Base-by-base conservation (phyloP, 225 moss, liverwort and hornwort genomes). In the Sphagnum tenellum region DNA sequence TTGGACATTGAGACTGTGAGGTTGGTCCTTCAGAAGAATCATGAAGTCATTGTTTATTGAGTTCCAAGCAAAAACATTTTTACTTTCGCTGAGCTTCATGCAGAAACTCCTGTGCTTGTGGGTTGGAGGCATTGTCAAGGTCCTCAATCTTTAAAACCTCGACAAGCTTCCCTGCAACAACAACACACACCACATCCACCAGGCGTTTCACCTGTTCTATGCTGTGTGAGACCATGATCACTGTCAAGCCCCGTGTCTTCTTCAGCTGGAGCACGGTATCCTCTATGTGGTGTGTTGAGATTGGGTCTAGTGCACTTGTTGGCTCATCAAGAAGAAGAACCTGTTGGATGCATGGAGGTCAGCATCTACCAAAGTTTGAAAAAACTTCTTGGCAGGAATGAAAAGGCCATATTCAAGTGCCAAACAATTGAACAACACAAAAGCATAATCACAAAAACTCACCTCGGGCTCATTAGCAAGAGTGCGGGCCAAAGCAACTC, bases 401-500 rank as follows among this genome's bases (percentile, higher is more conserved):
- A 1, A 29, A 29, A 29, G 29, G 29, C 29, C 29, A 29, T 29
- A 29, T 29, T 29, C 29, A 29, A 29, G 29, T 29, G 29, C 29
- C 0, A 29, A 67, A 55, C 44, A 49, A 9, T 64, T 5, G 7
- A 64, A 46, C 29, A 64, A 46, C 29, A 64, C 46, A 11, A 7
- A 47, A 45, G 4, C 46, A 49, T 29, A 52, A 44, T 0, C 49
- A 44, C 3, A 12, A 49, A 51, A 10, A 66, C 56, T 12, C 44
- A 84, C 84, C 78, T 81, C 84, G 5, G 84, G 84, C 9, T 76
- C 57, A 48, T 85, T 85, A 5, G 84, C 84, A 13, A 85, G 81
- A 9, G 84, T 85, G 4, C 84, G 80, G n/a, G 84, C 84, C 55
- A 85, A 58, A 45, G 84, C 84, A 12, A 85, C 84, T n/a, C 84